Evolutionary conservation across 2,329 filamentous ascomycete genomes (phyloP), one percentile per base, ranked within the genome.

Genomic region (Chaetomium strumarium): DNA sequence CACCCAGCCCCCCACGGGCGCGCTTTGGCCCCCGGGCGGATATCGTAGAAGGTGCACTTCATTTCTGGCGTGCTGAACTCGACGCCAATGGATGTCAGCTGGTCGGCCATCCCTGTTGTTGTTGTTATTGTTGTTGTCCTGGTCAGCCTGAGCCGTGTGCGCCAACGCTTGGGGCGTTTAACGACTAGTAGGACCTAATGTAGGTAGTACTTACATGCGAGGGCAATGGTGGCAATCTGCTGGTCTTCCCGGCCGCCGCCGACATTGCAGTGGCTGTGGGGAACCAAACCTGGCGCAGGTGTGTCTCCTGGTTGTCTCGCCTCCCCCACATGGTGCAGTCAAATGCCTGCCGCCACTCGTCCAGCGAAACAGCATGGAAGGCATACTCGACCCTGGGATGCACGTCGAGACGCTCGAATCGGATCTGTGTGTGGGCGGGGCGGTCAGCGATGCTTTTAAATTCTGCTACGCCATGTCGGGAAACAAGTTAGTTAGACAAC

Each of bases 201-300:
- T 24, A 24, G 24, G 24, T 7, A 7, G 24, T 24, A 24, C 24
- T 7, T 30, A 42, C 61, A 63, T 9, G 60, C 59, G 10, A 63
- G 48, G 1, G 61, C 49, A 7, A 63, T 62, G 10, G 53, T 61
- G 31, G 60, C 60, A 2, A 62, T 60, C 37, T 62, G 59, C 34
- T 61, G 56, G 10, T 63, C 60, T 5, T 56, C 40, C 75, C 77
- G 81, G 0, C 80, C 80, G 20, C 80, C 80, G 7, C 80, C 80
- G 45, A 83, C 79, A 55, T 83, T 79, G 12, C 76, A 79, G 61
- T 85, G 81, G 49, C 74, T 75, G 12, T 80, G 81, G 80, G 76
- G 60, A 85, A 85, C 75, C 76, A 78, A 13, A 62, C 60, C 30
- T 63, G 61, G 4, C 56, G 54, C 16, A 63, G 60, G 1, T 58